phyloP scores from a whole-genome alignment of 2,329 filamentous ascomycete species.

The Hypoxylon sp. region DNA sequence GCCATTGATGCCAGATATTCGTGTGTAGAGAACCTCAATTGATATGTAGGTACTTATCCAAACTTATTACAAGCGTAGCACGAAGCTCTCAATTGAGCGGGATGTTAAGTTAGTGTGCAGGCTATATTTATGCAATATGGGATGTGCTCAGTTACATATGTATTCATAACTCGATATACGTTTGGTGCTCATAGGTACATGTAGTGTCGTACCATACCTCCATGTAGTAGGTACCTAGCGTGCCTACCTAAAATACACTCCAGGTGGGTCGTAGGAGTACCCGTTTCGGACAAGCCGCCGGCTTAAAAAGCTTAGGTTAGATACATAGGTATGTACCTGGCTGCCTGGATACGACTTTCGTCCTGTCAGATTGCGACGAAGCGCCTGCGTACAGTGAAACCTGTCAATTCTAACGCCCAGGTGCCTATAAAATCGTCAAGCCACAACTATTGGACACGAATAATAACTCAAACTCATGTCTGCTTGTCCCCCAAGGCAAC shows the following conservation, averaged over 20 bases:
- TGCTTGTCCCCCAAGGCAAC: constrained; percentile 29
- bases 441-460: constrained; percentile 22
- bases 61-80: no score
- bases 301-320: constrained; percentile 44
- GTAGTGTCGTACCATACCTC: neutral
- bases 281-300: constrained; percentile 33
- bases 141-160: neutral
- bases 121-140: no score
- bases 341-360: constrained; percentile 10
- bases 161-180: neutral
- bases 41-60: neutral
- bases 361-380: constrained; percentile 35
- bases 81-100: no score
- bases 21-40: no score
- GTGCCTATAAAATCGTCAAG: constrained; percentile 17
- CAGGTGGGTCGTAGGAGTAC: constrained; percentile 14
- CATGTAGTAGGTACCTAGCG: neutral
- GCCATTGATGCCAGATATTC: neutral
- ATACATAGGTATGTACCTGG: no score
- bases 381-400: constrained; percentile 27
- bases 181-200: neutral
- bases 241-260: neutral
- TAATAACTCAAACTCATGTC: constrained; percentile 28
- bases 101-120: no score
- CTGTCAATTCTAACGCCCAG: constrained; percentile 33